These are phyloP conservation scores for Phytophthora brassicae DNA, from an alignment of 352 stramenopile species.

Conservation along the genomic window DNA sequence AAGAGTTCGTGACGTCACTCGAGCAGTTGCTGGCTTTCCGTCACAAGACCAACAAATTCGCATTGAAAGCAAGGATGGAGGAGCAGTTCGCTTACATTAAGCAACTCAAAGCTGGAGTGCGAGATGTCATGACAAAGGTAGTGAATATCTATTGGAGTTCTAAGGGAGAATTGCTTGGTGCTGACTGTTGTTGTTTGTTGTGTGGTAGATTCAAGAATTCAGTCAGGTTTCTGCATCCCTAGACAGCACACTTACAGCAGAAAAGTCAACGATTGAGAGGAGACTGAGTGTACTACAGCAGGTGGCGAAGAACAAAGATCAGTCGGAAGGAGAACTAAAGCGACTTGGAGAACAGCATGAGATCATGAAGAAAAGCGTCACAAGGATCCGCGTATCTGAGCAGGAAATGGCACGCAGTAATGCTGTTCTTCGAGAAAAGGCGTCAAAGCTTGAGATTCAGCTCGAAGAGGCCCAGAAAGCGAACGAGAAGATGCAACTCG, in stretches of 20 bases:
- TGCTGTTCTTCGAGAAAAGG: conserved; percentile 35
- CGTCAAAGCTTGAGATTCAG: conserved; percentile 48
- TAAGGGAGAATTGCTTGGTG: too few relatives aligned
- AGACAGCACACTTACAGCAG: conserved; percentile 37
- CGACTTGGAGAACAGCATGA: conserved; percentile 36
- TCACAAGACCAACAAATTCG: conserved; percentile 71
- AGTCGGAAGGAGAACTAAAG: conserved; percentile 41
- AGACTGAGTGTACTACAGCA: conserved; percentile 42
- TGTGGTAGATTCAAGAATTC: conserved; percentile 42
- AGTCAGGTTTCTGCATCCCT: conserved; percentile 26
- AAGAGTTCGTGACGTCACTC: conserved; percentile 39
- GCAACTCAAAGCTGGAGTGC: conserved; percentile 49
- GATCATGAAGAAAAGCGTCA: conserved; percentile 33
- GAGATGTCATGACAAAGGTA: conserved; percentile 42
- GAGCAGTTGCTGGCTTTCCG: conserved; percentile 58
- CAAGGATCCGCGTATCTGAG: conserved; percentile 38
- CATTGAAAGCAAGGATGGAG: conserved; percentile 56
- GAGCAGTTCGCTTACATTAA: conserved; percentile 61
- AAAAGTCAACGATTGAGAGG: conserved; percentile 38
- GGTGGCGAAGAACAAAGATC: conserved; percentile 33
- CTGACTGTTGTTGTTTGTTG: conserved; percentile 3
- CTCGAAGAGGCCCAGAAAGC: conserved; percentile 54
- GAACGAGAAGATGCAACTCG: conserved; percentile 60
- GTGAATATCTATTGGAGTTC: neutral
- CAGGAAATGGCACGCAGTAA: conserved; percentile 38